Percentiles rank a stretch among this genome's conserved stretches.
These are phyloP conservation scores for Kwoniella newhampshirensis DNA, from an alignment of 768 basidiomycete genomes.

Conservation along the genomic window DNA sequence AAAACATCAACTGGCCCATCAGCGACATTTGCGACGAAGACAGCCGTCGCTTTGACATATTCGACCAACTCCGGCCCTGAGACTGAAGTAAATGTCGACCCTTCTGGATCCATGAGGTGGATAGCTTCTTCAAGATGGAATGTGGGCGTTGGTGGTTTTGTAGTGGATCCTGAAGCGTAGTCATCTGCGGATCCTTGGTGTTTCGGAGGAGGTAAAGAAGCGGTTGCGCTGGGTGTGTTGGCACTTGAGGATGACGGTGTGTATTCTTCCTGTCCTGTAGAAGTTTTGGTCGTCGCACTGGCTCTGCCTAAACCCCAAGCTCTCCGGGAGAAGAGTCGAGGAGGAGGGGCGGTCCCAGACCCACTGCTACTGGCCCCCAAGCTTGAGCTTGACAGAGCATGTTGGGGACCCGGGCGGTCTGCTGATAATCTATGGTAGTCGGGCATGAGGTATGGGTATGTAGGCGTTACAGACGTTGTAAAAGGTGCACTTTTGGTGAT, in stretches of 20 bases:
- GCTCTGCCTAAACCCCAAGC: constrained; percentile 17
- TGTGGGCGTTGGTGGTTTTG: constrained; percentile 5
- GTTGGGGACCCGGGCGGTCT: constrained; percentile 16
- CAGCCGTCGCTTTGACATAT: constrained; percentile 35
- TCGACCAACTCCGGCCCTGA: constrained; percentile 33
- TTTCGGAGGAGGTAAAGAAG: neutral
- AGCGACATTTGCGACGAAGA: constrained; percentile 22
- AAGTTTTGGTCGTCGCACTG: constrained; percentile 20
- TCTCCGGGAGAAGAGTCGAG: constrained; percentile 10
- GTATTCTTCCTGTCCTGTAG: constrained; percentile 12
- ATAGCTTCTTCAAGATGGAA: constrained; percentile 25
- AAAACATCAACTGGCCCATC: constrained; percentile 21
- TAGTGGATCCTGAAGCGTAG: neutral
- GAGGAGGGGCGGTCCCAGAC: neutral
- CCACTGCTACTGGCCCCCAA: neutral
- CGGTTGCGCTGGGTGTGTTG: neutral
- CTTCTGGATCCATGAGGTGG: constrained; percentile 13
- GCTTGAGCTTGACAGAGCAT: neutral
- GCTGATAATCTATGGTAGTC: constrained; percentile 6
- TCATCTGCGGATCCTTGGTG: constrained; percentile 12
- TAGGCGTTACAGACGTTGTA: neutral
- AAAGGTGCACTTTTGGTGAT: neutral
- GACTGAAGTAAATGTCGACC: neutral
- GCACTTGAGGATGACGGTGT: neutral
- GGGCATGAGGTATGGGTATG: constrained; percentile 1